Percentiles rank a stretch among this genome's conserved stretches.
These are phyloP conservation scores for Boletus coccyginus DNA, from an alignment of 768 basidiomycete species.

Conservation along the genomic window DNA sequence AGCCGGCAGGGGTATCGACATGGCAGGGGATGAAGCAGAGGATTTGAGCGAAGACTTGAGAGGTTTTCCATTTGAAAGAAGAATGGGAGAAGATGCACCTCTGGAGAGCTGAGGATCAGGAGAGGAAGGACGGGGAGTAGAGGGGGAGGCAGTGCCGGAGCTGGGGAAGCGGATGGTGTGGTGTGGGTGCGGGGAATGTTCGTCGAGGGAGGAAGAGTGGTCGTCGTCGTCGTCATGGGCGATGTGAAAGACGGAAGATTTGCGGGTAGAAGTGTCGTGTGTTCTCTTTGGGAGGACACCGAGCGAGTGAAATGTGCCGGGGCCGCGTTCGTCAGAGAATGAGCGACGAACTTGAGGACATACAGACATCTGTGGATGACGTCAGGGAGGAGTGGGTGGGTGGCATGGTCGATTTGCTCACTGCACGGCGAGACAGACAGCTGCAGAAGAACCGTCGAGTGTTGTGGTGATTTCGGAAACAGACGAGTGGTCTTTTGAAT, in stretches of 20 bases:
- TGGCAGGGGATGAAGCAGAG: slow-evolving; percentile 19
- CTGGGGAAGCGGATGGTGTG: slow-evolving; percentile 37
- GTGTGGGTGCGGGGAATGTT: slow-evolving; percentile 6
- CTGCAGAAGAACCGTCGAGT: neutral
- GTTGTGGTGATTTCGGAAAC: neutral
- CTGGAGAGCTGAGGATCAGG: slow-evolving; percentile 23
- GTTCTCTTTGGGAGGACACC: slow-evolving; percentile 44
- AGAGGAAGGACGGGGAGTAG: neutral
- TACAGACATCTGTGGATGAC: slow-evolving; percentile 14
- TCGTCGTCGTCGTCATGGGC: slow-evolving; percentile 26
- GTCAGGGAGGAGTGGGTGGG: slow-evolving; percentile 1
- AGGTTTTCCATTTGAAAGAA: slow-evolving; percentile 76
- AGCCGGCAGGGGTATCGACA: slow-evolving; percentile 1
- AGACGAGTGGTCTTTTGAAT: neutral
- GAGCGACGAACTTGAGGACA: slow-evolving; percentile 14
- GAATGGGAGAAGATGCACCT: slow-evolving; percentile 41
- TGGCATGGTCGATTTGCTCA: neutral
- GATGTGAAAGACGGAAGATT: slow-evolving; percentile 19
- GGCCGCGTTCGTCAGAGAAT: slow-evolving; percentile 41
- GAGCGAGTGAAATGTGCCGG: slow-evolving; percentile 50
- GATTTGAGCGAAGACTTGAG: slow-evolving; percentile 84
- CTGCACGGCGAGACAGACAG: neutral
- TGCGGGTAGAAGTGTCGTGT: slow-evolving; percentile 4
- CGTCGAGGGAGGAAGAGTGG: slow-evolving; percentile 13
- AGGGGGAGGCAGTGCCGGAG: slow-evolving; percentile 21